Evolutionary conservation across 129 eudicot genomes (phyloP), one percentile per base, ranked within the genome.

Genomic region (Mikania micrantha): DNA sequence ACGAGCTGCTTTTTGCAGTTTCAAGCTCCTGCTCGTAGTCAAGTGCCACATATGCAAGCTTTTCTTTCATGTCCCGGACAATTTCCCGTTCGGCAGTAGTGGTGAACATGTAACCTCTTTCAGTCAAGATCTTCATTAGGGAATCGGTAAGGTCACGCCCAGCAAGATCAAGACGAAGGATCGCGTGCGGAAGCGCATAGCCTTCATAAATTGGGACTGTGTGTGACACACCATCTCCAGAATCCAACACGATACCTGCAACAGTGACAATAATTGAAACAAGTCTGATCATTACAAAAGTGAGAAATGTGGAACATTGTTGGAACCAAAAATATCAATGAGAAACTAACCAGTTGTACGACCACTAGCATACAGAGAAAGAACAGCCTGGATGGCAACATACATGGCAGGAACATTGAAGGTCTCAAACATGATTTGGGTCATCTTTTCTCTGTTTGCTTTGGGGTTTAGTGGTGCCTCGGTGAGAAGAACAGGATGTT

Each of bases 91-190:
- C 95, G 10, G 95, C 95, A 40, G 90, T 82, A 69, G 95, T 87
- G 74, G 95, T 87, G 81, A 87, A 87, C 95, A 87, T 87, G 84
- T 87, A 87, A 77, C 95, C 95, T 82, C 90, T 87, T 50, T 87
- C 90, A 2, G 95, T 87, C 67, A 87, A 79, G 64, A 87, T 87
- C 67, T 87, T 87, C 95, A 87, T 87, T n/a, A n/a, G n/a, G n/a
- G n/a, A n/a, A n/a, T n/a, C n/a, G n/a, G n/a, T n/a, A n/a, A n/a
- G n/a, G n/a, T n/a, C n/a, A n/a, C n/a, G n/a, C n/a, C n/a, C n/a
- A n/a, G n/a, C n/a, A n/a, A n/a, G n/a, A n/a, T n/a, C n/a, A n/a
- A n/a, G n/a, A n/a, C n/a, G n/a, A n/a, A n/a, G n/a, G n/a, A n/a
- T n/a, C n/a, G n/a, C n/a, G n/a, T n/a, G n/a, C n/a, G n/a, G n/a